Evolutionary conservation across 1,284 basidiomycete genomes (phyloP).

Genomic region (Pulchroboletus neoregius): DNA sequence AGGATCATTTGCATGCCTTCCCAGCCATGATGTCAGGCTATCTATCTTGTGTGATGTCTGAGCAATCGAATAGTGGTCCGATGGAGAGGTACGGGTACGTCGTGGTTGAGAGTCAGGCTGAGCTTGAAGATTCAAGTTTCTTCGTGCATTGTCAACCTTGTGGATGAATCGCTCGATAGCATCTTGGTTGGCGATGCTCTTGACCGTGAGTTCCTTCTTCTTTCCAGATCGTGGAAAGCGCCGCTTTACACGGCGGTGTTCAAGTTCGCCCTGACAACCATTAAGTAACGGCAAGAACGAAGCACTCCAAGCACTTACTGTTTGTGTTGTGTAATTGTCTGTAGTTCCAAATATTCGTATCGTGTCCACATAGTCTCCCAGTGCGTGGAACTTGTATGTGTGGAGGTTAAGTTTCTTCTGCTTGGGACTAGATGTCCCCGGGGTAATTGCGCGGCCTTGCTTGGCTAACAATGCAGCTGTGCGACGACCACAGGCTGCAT

Average conservation of each 20-base stretch:
- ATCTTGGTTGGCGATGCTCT: conserved; percentile 12
- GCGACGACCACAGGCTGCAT: conserved; percentile 7
- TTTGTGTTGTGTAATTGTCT: not conserved
- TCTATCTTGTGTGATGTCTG: no score
- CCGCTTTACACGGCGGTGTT: conserved; percentile 7
- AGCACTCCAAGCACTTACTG: not conserved
- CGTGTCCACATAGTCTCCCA: conserved; percentile 28
- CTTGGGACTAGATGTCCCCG: not conserved
- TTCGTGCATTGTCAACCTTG: not conserved
- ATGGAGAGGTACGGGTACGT: not conserved
- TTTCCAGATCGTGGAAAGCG: conserved; percentile 2
- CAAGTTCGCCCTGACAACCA: conserved; percentile 13
- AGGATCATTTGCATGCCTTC: not conserved
- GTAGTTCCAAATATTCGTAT: not conserved
- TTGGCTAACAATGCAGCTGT: conserved; percentile 2
- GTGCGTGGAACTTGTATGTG: not conserved
- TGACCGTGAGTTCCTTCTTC: conserved; percentile 1
- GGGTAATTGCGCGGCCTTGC: not conserved
- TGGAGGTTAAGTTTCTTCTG: conserved; percentile 21
- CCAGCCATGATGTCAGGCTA: no score
- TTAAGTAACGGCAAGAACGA: not conserved
- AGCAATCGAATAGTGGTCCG: conserved; percentile 5
- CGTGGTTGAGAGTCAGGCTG: not conserved
- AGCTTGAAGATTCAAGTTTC: not conserved
- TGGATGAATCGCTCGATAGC: conserved; percentile 2